Evolutionary conservation across 2,329 filamentous ascomycete genomes (phyloP).

Genomic region (Stagonosporopsis cucurbitacearum): DNA sequence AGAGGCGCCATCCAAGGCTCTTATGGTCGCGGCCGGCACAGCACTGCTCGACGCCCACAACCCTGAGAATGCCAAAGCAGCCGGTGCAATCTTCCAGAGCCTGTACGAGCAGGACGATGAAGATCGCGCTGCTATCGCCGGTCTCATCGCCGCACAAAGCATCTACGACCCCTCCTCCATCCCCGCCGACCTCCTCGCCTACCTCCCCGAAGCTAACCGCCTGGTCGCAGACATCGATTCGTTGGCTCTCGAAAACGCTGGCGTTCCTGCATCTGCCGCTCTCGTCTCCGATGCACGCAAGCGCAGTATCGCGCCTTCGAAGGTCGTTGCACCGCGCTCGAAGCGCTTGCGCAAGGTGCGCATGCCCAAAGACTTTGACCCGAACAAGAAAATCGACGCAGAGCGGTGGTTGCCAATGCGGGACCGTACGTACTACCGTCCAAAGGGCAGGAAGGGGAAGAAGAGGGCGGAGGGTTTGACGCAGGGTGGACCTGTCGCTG

Average conservation of each 20-base stretch:
- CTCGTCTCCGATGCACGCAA: constrained; percentile 50
- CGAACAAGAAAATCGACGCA: constrained; percentile 80
- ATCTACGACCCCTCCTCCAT: constrained; percentile 64
- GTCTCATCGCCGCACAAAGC: constrained; percentile 83
- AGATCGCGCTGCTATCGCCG: constrained; percentile 76
- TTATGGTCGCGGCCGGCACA: constrained; percentile 78
- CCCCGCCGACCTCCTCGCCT: constrained; percentile 59
- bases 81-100: constrained; percentile 78
- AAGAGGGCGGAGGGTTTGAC: constrained; percentile 74
- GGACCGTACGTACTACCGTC: constrained; percentile 85
- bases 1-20: constrained; percentile 56
- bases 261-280: constrained; percentile 60
- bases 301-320: constrained; percentile 45
- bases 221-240: constrained; percentile 68
- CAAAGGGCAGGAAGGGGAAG: constrained; percentile 91
- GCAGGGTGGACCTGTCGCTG: constrained; percentile 82
- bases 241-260: constrained; percentile 67
- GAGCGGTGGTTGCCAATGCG: constrained; percentile 93
- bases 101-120: constrained; percentile 70
- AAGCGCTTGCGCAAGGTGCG: constrained; percentile 66
- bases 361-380: constrained; percentile 76
- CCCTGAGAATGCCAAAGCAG: constrained; percentile 69
- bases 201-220: constrained; percentile 67
- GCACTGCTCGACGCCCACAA: constrained; percentile 79
- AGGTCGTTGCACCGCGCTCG: constrained; percentile 57